Conservation (phyloP, 352 stramenopile species). For the Globisporangium heterothallicum region DNA sequence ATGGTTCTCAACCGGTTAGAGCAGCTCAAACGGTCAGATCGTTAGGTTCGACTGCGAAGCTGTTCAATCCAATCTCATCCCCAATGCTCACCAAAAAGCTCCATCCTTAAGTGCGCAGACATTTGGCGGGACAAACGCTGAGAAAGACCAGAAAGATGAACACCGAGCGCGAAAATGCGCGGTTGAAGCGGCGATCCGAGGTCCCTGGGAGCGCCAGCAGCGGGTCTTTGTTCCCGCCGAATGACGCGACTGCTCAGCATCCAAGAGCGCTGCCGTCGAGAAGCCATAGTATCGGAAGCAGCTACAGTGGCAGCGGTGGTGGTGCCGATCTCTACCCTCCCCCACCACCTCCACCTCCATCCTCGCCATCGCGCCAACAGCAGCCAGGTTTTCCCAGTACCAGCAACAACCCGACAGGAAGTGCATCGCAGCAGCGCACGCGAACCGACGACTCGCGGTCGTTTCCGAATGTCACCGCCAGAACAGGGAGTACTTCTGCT, state of each 20-base stretch:
- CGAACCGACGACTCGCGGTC: neutral
- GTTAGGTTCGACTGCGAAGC: too few relatives aligned
- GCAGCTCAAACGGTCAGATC: too few relatives aligned
- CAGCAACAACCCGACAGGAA: neutral
- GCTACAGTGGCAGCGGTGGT: neutral
- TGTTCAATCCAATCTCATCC: too few relatives aligned
- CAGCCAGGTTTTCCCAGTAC: neutral
- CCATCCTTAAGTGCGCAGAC: too few relatives aligned
- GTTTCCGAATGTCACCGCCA: neutral
- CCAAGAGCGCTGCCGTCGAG: neutral
- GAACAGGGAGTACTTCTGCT: neutral
- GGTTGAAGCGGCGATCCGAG: conserved; percentile 42
- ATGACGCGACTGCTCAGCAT: neutral
- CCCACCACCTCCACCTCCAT: neutral
- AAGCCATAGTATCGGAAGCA: neutral
- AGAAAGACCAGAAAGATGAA: conserved; percentile 19
- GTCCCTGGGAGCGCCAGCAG: conserved; percentile 9
- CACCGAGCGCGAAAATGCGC: conserved; percentile 24
- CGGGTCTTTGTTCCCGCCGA: neutral
- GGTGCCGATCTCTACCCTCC: neutral
- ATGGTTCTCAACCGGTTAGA: too few relatives aligned
- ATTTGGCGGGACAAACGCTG: too few relatives aligned
- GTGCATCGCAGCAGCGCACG: neutral
- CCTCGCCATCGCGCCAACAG: neutral
- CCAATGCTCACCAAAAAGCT: too few relatives aligned